Evolutionary conservation across 2,329 filamentous ascomycete species (phyloP).

Genomic region (Paecilomyces variotii): DNA sequence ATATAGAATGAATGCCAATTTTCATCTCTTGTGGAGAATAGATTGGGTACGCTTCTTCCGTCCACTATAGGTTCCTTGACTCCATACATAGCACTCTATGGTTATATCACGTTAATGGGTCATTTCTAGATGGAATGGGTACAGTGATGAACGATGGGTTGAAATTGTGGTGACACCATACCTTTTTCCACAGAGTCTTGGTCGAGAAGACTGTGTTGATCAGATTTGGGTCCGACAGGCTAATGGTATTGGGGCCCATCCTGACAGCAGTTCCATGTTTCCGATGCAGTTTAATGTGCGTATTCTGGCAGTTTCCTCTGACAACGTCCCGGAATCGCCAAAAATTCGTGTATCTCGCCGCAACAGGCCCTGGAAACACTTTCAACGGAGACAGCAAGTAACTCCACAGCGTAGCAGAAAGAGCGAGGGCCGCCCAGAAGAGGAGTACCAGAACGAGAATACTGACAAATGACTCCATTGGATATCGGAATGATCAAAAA

Average conservation of each 20-base stretch:
- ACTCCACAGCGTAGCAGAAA: neutral
- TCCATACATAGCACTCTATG: neutral
- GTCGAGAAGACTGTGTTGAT: neutral
- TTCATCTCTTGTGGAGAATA: constrained; percentile 7
- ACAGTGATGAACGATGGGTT: neutral
- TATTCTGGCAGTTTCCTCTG: neutral
- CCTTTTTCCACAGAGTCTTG: constrained; percentile 1
- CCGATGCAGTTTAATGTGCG: constrained; percentile 3
- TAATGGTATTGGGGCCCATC: constrained; percentile 5
- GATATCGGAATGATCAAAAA: neutral
- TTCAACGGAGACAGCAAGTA: neutral
- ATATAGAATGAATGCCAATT: constrained; percentile 5
- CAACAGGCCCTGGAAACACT: constrained; percentile 1
- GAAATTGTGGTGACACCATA: neutral
- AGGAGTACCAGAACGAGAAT: neutral
- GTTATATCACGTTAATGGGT: neutral
- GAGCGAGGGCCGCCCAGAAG: neutral
- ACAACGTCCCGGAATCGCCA: neutral
- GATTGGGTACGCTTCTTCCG: constrained; percentile 1
- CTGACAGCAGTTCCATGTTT: constrained; percentile 7
- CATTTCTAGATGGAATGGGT: too few relatives aligned
- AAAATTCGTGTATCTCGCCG: neutral
- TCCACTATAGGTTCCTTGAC: neutral
- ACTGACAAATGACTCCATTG: neutral
- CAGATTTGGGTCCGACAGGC: constrained; percentile 4